Evolutionary conservation across 306 rosid species (phyloP).

Genomic region (Sophora flavescens): DNA sequence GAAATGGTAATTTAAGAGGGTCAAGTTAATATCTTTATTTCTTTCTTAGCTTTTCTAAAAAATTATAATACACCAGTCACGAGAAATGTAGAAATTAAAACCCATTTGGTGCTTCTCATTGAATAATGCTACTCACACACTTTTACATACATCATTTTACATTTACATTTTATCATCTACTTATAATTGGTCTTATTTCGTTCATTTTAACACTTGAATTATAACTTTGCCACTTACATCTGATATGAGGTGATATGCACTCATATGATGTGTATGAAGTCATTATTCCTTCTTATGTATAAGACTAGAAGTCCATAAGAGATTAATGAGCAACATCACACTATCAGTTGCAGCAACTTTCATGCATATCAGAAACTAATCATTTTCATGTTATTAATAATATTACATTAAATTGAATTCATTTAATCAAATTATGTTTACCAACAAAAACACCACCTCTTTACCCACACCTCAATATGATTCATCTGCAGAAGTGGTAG

Average conservation of each 20-base stretch:
- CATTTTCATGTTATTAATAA: neutral
- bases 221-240: no score
- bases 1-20: neutral
- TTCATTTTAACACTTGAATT: no score
- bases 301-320: neutral
- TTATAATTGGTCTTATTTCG: no score
- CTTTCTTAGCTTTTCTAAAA: neutral
- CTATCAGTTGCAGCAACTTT: neutral
- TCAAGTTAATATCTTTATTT: neutral
- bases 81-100: neutral
- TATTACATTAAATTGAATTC: neutral
- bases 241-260: no score
- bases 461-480: neutral
- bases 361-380: conserved; percentile 16
- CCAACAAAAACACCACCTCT: neutral
- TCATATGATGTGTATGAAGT: no score
- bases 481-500: conserved; percentile 6
- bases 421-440: neutral
- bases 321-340: neutral
- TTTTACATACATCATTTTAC: no score
- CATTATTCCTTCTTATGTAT: no score
- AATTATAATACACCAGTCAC: neutral
- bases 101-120: neutral
- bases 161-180: no score
- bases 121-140: no score